These are phyloP conservation scores for Leccinum olivaceoglutinosum DNA, from an alignment of 1,284 basidiomycete species.

Conservation along the genomic window DNA sequence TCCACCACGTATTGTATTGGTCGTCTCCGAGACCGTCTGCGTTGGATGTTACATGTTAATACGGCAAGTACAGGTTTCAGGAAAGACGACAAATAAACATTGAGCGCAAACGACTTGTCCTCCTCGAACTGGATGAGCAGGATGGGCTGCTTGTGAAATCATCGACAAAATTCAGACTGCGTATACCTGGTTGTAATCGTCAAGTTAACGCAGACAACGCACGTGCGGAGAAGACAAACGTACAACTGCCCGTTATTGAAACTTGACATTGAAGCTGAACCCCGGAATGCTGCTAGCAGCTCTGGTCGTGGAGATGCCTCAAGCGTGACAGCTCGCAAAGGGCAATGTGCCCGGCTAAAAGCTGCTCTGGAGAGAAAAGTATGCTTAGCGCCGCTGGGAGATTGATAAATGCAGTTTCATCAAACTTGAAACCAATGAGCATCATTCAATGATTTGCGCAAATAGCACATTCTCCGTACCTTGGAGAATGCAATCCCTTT, in stretches of 20 bases:
- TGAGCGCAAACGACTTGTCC: slow-evolving; percentile 89
- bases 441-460: no score
- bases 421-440: not conserved
- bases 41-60: not conserved
- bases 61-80: not conserved
- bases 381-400: not conserved
- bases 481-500: not conserved
- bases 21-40: slow-evolving; percentile 56
- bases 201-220: not conserved
- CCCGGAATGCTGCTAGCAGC: slow-evolving; percentile 54
- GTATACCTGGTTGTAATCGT: slow-evolving; percentile 62
- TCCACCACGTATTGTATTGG: slow-evolving; percentile 41
- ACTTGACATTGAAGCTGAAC: slow-evolving; percentile 63
- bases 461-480: no score
- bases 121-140: slow-evolving; percentile 97
- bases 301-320: no score
- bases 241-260: slow-evolving; percentile 92
- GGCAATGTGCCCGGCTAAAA: not conserved
- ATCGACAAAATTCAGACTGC: slow-evolving; percentile 88
- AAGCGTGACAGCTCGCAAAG: not conserved
- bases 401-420: not conserved
- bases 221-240: slow-evolving; percentile 27
- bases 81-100: slow-evolving; percentile 44
- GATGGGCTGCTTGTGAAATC: slow-evolving; percentile 89
- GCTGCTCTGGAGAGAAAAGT: not conserved